Percentiles rank a stretch among this genome's conserved stretches.
phyloP scores from a whole-genome alignment of 140 eudicot species.

The Stevia rebaudiana region DNA sequence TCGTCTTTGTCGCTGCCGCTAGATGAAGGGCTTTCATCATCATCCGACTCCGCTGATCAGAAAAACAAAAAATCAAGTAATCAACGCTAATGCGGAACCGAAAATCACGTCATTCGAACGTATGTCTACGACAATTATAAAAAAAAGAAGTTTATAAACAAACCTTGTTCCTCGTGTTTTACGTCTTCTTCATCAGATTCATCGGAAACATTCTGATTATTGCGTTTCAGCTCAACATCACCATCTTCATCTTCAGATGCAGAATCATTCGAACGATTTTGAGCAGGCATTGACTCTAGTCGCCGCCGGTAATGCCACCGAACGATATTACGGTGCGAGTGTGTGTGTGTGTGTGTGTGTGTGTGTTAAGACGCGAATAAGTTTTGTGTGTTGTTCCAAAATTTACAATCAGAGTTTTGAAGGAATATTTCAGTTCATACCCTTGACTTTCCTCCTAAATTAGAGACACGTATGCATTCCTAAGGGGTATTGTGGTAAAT shows the following conservation, averaged over 20 bases:
- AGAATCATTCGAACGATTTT: constrained; percentile 39
- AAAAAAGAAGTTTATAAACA: neutral
- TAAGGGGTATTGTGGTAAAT: constrained; percentile 13
- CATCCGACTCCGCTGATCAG: constrained; percentile 20
- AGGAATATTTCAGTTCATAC: constrained; percentile 6
- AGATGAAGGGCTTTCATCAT: constrained; percentile 31
- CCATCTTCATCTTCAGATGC: constrained; percentile 26
- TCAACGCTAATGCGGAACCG: constrained; percentile 8
- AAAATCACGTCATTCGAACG: constrained; percentile 22
- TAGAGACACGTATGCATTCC: constrained; percentile 20
- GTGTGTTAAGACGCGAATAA: constrained; percentile 16
- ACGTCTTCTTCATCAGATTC: constrained; percentile 30
- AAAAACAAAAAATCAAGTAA: constrained; percentile 1
- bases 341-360: neutral
- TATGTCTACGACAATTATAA: neutral
- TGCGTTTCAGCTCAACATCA: constrained; percentile 31
- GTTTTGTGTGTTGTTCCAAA: neutral
- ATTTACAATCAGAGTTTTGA: constrained; percentile 2
- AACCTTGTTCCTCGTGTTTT: constrained; percentile 25
- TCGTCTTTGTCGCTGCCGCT: constrained; percentile 26
- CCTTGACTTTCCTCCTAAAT: constrained; percentile 15
- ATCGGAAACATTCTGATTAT: constrained; percentile 32
- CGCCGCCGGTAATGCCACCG: constrained; percentile 25
- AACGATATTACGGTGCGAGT: constrained; percentile 22
- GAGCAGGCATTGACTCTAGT: constrained; percentile 45